A percentile compares a stretch with the other conserved stretches of the same genome.
These are phyloP conservation scores for Wickerhamiella sergipiensis DNA, from an alignment of 805 yeast genomes.

Conservation along the genomic window DNA sequence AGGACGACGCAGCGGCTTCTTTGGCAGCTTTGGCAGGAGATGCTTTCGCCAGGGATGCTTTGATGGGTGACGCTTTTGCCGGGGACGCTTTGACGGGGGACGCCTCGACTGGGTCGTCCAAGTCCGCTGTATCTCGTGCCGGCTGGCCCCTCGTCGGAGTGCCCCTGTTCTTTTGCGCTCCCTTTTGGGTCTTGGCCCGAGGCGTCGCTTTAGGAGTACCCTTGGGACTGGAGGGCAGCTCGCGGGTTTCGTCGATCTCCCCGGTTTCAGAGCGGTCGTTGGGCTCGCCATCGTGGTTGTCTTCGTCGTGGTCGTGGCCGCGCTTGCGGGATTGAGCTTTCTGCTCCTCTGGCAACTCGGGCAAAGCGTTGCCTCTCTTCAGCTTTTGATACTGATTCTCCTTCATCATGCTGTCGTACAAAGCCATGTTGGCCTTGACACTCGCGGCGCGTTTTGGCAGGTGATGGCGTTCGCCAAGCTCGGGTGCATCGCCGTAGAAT, in stretches of 20 bases:
- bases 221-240: not conserved
- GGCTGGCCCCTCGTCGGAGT: too few relatives aligned
- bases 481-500: constrained; percentile 22
- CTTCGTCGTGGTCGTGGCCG: not conserved
- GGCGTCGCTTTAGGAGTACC: not conserved
- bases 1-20: too few relatives aligned
- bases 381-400: constrained; percentile 50
- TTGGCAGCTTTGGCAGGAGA: too few relatives aligned
- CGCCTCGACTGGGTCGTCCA: too few relatives aligned
- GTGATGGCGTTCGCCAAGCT: constrained; percentile 6
- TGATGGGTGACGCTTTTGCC: too few relatives aligned
- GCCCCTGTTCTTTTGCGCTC: too few relatives aligned
- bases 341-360: not conserved
- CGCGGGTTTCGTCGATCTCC: not conserved
- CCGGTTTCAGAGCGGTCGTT: too few relatives aligned
- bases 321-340: not conserved
- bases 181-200: too few relatives aligned
- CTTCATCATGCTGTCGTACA: constrained; percentile 57
- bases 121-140: too few relatives aligned
- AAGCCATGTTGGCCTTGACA: constrained; percentile 46
- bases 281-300: not conserved
- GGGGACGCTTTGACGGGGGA: too few relatives aligned
- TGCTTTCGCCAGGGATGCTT: too few relatives aligned
- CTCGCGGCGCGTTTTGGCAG: constrained; percentile 35
- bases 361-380: not conserved